Evolutionary conservation across 164 flowering plant genomes (phyloP), one percentile per base, ranked within the genome.

Genomic region (Echeveria elegans): DNA sequence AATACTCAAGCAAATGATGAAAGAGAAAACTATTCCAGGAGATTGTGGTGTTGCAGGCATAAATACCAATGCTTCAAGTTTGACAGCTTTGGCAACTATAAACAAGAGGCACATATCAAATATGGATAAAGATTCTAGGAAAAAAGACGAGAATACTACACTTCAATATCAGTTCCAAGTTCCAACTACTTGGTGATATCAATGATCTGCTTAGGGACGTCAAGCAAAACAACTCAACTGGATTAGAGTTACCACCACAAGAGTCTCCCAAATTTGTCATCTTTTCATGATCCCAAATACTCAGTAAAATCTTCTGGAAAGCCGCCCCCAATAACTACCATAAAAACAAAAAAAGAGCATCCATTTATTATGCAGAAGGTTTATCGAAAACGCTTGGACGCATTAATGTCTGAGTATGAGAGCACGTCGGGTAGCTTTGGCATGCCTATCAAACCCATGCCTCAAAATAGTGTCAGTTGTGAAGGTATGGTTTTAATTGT

Each of bases 401-500:
- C n/a, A n/a, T n/a, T n/a, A n/a, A n/a, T n/a, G n/a, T n/a, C n/a
- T n/a, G n/a, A 79, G 65, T 80, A 82, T 78, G 86, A 90, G 45
- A 80, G 76, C 61, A 86, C 84, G 36, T 87, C 85, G 15, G 97
- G 89, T 74, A 83, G 88, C 58, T 89, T 78, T 79, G 82, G 83
- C 53, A 74, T 86, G 78, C 86, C 88, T 67, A 79, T 77, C 66
- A 70, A 86, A 73, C 83, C 84, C 29, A 71, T 75, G 64, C 84
- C 86, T 56, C 82, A 83, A 69, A 79, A 79, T 71, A 74, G 48
- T 61, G 71, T 84, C 80, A 87, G 78, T 66, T 94, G 96, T 80
- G 94, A 89, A 82, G 97, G 95, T 23, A 92, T 94, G 97, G 94
- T 94, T 65, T 77, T 94, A 43, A 89, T 94, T 67, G 86, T 97